phyloP scores from a whole-genome alignment of 352 stramenopile species.

The Pythium angustatum region DNA sequence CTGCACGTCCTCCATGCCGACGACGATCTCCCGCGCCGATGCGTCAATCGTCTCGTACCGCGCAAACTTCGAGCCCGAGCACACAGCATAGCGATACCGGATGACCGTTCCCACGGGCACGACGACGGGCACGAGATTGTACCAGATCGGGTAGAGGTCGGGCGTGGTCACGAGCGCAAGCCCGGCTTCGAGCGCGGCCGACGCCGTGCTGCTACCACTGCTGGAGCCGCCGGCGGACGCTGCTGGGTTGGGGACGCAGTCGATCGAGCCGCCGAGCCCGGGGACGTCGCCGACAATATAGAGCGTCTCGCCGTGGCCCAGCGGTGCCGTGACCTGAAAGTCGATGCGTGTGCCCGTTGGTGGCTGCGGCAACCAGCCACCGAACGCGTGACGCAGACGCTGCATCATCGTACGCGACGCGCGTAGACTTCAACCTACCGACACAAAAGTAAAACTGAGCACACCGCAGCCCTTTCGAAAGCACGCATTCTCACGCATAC shows the following conservation, averaged over 20 bases:
- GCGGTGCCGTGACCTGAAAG: conserved; percentile 76
- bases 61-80: conserved; percentile 72
- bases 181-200: conserved; percentile 41
- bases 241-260: conserved; percentile 49
- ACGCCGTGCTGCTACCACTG: conserved; percentile 28
- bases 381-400: conserved; percentile 76
- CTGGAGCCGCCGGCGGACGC: conserved; percentile 3
- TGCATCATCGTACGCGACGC: conserved; percentile 59
- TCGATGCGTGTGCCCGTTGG: conserved; percentile 71
- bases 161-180: conserved; percentile 86
- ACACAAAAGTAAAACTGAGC: background rate
- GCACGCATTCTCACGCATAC: background rate
- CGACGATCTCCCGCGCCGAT: conserved; percentile 49
- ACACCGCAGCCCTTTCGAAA: background rate
- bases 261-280: conserved; percentile 59
- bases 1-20: conserved; percentile 61
- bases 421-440: conserved; percentile 19
- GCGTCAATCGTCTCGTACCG: conserved; percentile 67
- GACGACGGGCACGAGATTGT: conserved; percentile 83
- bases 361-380: conserved; percentile 60
- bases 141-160: conserved; percentile 88
- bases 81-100: conserved; percentile 86
- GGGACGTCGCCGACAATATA: conserved; percentile 82
- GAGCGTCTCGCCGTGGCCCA: conserved; percentile 79
- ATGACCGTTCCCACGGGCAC: conserved; percentile 62